Evolutionary conservation across 2,329 filamentous ascomycete genomes (phyloP), one percentile per base, ranked within the genome.

Genomic region (Elsinoe arachidis): DNA sequence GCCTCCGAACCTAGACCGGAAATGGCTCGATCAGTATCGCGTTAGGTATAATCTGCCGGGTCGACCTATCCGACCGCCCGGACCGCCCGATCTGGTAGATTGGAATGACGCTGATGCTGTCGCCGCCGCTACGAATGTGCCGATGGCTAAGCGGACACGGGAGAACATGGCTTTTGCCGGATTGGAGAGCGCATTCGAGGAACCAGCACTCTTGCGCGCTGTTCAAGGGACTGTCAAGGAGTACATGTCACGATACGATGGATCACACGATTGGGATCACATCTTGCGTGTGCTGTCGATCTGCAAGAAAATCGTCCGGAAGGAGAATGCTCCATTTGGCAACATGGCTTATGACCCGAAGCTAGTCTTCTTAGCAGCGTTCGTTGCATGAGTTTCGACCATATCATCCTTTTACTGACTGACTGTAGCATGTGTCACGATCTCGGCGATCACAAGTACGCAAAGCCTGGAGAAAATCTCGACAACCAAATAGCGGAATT

Each of bases 221-320:
- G 65, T 69, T 57, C 82, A 81, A 15, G 72, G 74, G 46, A 88
- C 85, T 68, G 84, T 89, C 55, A 75, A 82, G 66, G 74, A 78
- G 41, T 90, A 87, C 76, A 92, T 91, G 85, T 76, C 81, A 46
- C 77, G 81, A 61, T 89, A 89, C 72, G 91, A 96, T 73, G 83
- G 83, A 54, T 95, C 89, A 1, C 91, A 96, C 75, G 89, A 95
- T 74, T 95, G 88, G 76, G 76, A 82, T 58, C 91, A 96, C 71
- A 88, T 96, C 66, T 76, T 83, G 61, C 86, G 91, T 55, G 90
- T 96, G 19, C 74, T 90, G 19, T 78, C 80, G n/a, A 80, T 93
- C 35, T 82, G 90, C 5, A 81, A 82, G 46, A 74, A 80, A 63
- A 85, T 90, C 62, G 76, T 86, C 60, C 65, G 75, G 43, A 69